phyloP scores from a whole-genome alignment of 2,329 filamentous ascomycete genomes.

The Cryphonectria carpinicola region DNA sequence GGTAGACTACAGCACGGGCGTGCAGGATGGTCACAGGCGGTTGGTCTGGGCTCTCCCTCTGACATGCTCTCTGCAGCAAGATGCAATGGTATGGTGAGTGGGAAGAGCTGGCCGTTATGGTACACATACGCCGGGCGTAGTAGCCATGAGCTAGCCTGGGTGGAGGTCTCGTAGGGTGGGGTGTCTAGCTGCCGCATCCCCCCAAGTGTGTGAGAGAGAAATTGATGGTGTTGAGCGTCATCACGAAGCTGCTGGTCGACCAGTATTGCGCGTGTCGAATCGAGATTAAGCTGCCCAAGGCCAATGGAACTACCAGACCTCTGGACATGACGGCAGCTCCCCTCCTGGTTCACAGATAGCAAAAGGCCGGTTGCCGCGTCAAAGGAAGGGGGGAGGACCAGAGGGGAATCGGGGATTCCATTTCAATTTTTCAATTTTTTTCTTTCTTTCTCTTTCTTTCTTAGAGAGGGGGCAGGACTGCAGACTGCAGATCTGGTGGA shows the following conservation, averaged over 20 bases:
- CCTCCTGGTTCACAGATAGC: neutral
- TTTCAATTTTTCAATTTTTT: neutral
- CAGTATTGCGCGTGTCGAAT: slow-evolving; percentile 1
- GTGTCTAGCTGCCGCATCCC: neutral
- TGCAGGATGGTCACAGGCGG: slow-evolving; percentile 21
- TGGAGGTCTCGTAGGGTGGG: slow-evolving; percentile 2
- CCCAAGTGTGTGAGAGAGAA: neutral
- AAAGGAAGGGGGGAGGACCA: neutral
- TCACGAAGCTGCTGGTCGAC: slow-evolving; percentile 6
- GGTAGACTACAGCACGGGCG: slow-evolving; percentile 21
- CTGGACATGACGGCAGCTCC: neutral
- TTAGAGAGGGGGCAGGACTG: neutral
- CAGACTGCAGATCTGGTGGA: slow-evolving; percentile 13
- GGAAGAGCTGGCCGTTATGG: neutral
- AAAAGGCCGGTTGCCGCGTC: slow-evolving; percentile 7
- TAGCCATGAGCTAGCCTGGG: slow-evolving; percentile 18
- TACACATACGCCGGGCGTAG: slow-evolving; percentile 13
- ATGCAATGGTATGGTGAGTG: neutral
- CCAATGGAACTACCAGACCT: neutral
- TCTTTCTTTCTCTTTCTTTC: too few species aligned
- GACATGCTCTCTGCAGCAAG: neutral
- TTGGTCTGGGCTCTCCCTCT: neutral
- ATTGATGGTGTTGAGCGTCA: slow-evolving; percentile 18
- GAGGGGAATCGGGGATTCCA: neutral
- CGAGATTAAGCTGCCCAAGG: slow-evolving; percentile 5